A percentile compares a stretch with the other conserved stretches of the same genome.
phyloP scores from a whole-genome alignment of 306 rosid genomes.

The Quercus wislizeni region DNA sequence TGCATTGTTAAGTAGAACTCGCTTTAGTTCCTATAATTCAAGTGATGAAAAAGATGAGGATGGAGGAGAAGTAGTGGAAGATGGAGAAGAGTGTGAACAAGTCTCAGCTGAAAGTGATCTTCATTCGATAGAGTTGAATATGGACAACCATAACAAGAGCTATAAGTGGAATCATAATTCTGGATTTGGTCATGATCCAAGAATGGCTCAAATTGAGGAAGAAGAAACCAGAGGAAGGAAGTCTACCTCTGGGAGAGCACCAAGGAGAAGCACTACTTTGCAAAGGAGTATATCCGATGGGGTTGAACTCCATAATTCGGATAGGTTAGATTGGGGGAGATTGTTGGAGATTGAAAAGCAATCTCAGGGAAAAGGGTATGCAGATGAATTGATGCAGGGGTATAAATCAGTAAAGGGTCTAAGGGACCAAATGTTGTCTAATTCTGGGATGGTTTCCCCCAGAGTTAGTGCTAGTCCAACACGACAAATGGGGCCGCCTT shows the following conservation, averaged over 20 bases:
- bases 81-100: conserved; percentile 66
- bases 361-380: conserved; percentile 53
- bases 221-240: conserved; percentile 62
- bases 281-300: conserved; percentile 94
- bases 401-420: conserved; percentile 72
- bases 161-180: conserved; percentile 65
- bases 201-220: conserved; percentile 49
- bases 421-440: conserved; percentile 69
- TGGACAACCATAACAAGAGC: conserved; percentile 76
- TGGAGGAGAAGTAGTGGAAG: conserved; percentile 83
- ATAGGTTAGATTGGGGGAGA: conserved; percentile 74
- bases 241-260: conserved; percentile 65
- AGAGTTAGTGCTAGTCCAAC: conserved; percentile 74
- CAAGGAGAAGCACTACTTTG: conserved; percentile 74
- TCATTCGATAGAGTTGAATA: conserved; percentile 85
- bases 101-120: conserved; percentile 90
- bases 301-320: conserved; percentile 69
- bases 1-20: conserved; percentile 57
- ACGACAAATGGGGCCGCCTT: conserved; percentile 71
- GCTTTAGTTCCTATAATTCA: conserved; percentile 36
- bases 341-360: conserved; percentile 67
- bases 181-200: conserved; percentile 53
- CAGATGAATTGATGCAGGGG: conserved; percentile 53
- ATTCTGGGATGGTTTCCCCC: conserved; percentile 57
- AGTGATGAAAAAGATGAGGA: conserved; percentile 64